Percentiles rank a stretch among this genome's conserved stretches.
Conservation (phyloP, 2,329 filamentous ascomycete species). For the Colletotrichum sansevieriae region DNA sequence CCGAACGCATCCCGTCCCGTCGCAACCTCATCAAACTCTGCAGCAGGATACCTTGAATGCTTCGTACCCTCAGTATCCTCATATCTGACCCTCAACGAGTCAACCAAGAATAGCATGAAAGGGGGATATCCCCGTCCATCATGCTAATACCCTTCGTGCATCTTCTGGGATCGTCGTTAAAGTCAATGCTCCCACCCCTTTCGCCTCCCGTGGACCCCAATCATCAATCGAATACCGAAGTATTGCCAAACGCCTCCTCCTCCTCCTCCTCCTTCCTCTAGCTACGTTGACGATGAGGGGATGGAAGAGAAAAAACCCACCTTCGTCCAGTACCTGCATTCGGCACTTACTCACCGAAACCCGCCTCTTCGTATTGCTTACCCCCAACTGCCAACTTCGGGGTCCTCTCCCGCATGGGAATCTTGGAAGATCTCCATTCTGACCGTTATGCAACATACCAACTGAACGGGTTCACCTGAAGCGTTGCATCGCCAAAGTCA, state of each 20-base stretch:
- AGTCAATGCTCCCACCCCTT: slow-evolving; percentile 7
- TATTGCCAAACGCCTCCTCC: not conserved
- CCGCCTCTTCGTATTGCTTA: slow-evolving; percentile 32
- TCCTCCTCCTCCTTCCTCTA: too few relatives aligned
- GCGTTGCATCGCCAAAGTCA: slow-evolving; percentile 35
- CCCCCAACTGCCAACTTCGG: slow-evolving; percentile 34
- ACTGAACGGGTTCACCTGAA: slow-evolving; percentile 38
- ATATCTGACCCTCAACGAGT: slow-evolving; percentile 23
- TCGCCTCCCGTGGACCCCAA: slow-evolving; percentile 13
- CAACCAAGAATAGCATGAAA: slow-evolving; percentile 20
- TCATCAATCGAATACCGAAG: not conserved
- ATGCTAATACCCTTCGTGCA: slow-evolving; percentile 19
- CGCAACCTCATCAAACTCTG: not conserved
- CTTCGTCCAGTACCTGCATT: slow-evolving; percentile 37
- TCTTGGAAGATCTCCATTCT: slow-evolving; percentile 41
- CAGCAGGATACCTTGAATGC: slow-evolving; percentile 20
- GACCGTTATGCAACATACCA: slow-evolving; percentile 30
- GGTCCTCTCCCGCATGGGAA: slow-evolving; percentile 31
- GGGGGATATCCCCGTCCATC: slow-evolving; percentile 17
- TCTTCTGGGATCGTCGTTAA: slow-evolving; percentile 12
- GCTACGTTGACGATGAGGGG: too few relatives aligned
- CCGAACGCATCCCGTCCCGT: slow-evolving; percentile 13
- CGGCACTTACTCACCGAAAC: slow-evolving; percentile 25
- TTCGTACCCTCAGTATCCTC: slow-evolving; percentile 28
- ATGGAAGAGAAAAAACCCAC: not conserved